Conservation (phyloP, 495 filamentous ascomycete species). For the Tuber microsphaerosporum region DNA sequence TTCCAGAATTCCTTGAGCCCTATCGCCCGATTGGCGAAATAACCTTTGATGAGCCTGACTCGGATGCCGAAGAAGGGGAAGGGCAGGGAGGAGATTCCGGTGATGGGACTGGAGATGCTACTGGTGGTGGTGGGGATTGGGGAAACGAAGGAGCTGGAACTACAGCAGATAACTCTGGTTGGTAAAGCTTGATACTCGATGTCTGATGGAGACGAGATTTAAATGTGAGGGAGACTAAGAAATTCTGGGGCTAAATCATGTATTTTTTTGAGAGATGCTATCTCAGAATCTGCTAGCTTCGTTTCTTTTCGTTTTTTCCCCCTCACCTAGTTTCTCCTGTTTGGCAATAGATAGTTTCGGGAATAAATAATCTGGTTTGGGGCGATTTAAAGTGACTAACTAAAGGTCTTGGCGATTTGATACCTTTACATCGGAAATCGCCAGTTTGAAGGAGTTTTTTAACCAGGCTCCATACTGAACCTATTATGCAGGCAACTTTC, state of each 20-base stretch:
- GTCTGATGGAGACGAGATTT: neutral
- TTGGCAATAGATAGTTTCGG: neutral
- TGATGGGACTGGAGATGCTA: conserved; percentile 9
- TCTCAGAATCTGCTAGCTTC: neutral
- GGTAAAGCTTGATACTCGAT: neutral
- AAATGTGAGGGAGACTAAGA: neutral
- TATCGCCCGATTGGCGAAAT: conserved; percentile 43
- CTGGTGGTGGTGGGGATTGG: neutral
- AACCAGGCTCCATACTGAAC: too few species aligned
- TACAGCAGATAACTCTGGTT: neutral
- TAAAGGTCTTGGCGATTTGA: too few species aligned
- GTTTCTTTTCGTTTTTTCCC: neutral
- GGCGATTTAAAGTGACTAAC: too few species aligned
- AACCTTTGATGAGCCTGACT: conserved; percentile 37
- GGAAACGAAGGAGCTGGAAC: neutral
- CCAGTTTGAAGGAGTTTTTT: too few species aligned
- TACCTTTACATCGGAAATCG: too few species aligned
- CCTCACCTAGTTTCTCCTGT: neutral
- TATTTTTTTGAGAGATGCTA: neutral
- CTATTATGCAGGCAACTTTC: too few species aligned
- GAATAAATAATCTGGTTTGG: neutral
- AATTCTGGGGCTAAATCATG: neutral
- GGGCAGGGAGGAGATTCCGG: conserved; percentile 10
- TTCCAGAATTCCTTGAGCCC: conserved; percentile 73
- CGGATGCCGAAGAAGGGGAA: conserved; percentile 27